These are phyloP conservation scores for Trichoderma gamsii DNA, from an alignment of 495 filamentous ascomycete species.

Conservation along the genomic window DNA sequence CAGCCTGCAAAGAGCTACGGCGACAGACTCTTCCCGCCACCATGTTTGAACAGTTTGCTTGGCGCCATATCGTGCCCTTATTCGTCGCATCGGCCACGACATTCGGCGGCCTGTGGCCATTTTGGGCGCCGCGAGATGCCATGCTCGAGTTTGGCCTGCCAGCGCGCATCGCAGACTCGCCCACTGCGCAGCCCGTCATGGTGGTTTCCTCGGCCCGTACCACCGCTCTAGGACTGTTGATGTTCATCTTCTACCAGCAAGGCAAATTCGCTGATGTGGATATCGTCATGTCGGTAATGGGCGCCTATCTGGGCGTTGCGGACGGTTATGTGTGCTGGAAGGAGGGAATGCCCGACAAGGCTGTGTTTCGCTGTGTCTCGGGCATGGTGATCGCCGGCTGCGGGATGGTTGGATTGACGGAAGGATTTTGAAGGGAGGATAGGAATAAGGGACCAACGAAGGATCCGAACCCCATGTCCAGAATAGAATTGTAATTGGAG, in stretches of 20 bases:
- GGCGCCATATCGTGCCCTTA: constrained; percentile 22
- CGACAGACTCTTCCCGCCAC: background rate
- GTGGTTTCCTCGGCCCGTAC: constrained; percentile 23
- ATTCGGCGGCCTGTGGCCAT: constrained; percentile 25
- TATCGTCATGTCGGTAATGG: constrained; percentile 21
- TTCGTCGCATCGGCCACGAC: constrained; percentile 23
- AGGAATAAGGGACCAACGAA: background rate
- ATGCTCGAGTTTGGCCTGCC: constrained; percentile 28
- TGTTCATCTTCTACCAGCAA: constrained; percentile 24
- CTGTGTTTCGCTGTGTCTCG: constrained; percentile 21
- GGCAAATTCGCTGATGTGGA: constrained; percentile 25
- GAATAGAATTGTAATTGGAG: background rate
- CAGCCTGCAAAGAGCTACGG: background rate
- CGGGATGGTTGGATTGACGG: constrained; percentile 25
- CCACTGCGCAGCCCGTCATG: constrained; percentile 25
- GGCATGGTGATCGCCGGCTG: constrained; percentile 24
- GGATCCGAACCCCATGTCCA: background rate
- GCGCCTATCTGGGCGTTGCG: constrained; percentile 25
- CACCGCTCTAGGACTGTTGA: constrained; percentile 23
- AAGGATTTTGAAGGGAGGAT: background rate
- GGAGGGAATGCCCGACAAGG: constrained; percentile 23
- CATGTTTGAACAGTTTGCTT: background rate
- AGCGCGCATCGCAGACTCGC: constrained; percentile 22
- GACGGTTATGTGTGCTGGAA: constrained; percentile 28
- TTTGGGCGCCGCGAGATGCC: constrained; percentile 24